A percentile compares a stretch with the other conserved stretches of the same genome.
These are phyloP conservation scores for Gossypium anomalum DNA, from an alignment of 345 rosid species.

Conservation along the genomic window DNA sequence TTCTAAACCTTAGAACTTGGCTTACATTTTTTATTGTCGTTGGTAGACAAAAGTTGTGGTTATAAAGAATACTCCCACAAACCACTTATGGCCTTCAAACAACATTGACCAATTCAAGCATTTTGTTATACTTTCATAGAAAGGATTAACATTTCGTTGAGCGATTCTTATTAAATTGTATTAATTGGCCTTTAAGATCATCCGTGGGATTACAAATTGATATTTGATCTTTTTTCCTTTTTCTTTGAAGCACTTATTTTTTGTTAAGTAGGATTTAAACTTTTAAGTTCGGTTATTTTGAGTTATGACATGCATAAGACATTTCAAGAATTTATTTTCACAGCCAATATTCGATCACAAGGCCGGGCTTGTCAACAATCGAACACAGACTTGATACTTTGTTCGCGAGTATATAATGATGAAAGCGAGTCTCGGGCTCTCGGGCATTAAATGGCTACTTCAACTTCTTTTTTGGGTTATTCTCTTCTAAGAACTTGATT, in stretches of 20 bases:
- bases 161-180: background rate
- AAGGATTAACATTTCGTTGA: background rate
- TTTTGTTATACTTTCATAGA: background rate
- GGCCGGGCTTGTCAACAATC: constrained; percentile 35
- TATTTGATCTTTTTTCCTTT: background rate
- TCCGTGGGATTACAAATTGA: background rate
- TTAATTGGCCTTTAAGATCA: background rate
- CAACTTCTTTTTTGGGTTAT: background rate
- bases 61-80: background rate
- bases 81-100: background rate
- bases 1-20: too few species aligned
- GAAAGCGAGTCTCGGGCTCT: constrained; percentile 87
- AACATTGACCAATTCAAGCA: background rate
- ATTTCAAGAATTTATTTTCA: constrained; percentile 15
- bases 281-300: background rate
- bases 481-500: background rate
- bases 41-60: background rate
- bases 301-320: background rate
- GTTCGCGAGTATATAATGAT: constrained; percentile 37
- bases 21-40: background rate
- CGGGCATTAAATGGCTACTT: constrained; percentile 92
- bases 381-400: constrained; percentile 38
- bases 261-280: background rate
- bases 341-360: constrained; percentile 37
- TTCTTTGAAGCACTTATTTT: background rate